These are phyloP conservation scores for Catunica adiposa DNA, from an alignment of 2,329 filamentous ascomycete species.

Conservation along the genomic window DNA sequence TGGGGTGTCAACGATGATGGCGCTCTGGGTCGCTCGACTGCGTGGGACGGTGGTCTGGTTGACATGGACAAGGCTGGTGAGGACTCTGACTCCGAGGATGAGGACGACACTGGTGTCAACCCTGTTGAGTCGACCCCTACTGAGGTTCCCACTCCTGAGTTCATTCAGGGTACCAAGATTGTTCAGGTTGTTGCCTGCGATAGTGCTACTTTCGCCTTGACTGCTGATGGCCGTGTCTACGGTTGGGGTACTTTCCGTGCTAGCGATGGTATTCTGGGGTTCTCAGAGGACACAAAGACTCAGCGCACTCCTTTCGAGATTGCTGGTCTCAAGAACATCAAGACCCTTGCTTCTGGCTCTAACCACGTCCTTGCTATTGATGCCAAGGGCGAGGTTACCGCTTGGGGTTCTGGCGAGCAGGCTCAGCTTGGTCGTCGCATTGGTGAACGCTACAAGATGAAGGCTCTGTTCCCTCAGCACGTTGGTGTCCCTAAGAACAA, in stretches of 20 bases:
- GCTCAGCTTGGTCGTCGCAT: constrained; percentile 43
- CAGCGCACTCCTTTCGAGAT: constrained; percentile 39
- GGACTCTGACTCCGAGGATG: constrained; percentile 38
- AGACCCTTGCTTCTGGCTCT: constrained; percentile 45
- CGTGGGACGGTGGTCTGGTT: constrained; percentile 46
- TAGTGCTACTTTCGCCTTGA: constrained; percentile 60
- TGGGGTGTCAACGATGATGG: constrained; percentile 84
- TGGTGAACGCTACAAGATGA: constrained; percentile 47
- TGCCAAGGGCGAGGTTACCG: constrained; percentile 44
- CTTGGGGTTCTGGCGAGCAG: constrained; percentile 60
- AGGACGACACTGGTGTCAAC: constrained; percentile 50
- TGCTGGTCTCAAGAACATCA: constrained; percentile 48
- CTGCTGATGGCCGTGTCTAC: constrained; percentile 58
- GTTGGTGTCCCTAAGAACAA: constrained; percentile 41
- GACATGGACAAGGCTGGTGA: constrained; percentile 39
- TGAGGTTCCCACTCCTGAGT: constrained; percentile 39
- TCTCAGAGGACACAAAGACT: constrained; percentile 34
- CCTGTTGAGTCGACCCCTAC: constrained; percentile 53
- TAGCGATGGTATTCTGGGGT: constrained; percentile 47
- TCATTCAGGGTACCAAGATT: constrained; percentile 44
- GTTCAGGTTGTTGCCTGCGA: constrained; percentile 54
- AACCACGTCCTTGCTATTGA: constrained; percentile 58
- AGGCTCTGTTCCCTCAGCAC: constrained; percentile 41
- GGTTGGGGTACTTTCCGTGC: constrained; percentile 72
- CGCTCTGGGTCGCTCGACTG: constrained; percentile 59